Percentiles rank a stretch among this genome's conserved stretches.
Evolutionary conservation across 2,329 filamentous ascomycete species (phyloP).

Genomic region (Ceratocystis alfenasii): DNA sequence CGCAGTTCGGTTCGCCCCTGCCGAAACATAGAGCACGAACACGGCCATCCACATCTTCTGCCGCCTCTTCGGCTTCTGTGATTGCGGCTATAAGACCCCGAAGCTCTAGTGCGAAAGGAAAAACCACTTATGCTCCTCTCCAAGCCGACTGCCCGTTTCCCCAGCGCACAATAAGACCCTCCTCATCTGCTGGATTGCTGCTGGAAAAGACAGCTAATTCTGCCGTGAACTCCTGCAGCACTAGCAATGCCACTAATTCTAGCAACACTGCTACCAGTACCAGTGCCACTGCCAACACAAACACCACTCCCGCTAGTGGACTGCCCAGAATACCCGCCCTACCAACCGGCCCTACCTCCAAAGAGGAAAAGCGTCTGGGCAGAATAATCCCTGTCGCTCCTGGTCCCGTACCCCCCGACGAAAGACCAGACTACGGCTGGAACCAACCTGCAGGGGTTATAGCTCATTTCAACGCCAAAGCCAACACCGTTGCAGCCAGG

Average conservation of each 20-base stretch:
- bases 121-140: conserved; percentile 17
- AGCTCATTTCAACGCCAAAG: background rate
- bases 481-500: background rate
- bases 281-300: background rate
- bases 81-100: background rate
- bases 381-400: conserved; percentile 19
- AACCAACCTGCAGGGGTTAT: conserved; percentile 13
- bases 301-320: background rate
- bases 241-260: background rate
- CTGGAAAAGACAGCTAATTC: background rate
- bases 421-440: conserved; percentile 22
- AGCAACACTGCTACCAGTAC: background rate
- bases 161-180: conserved; percentile 7
- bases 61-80: background rate
- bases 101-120: conserved; percentile 6
- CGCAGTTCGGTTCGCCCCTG: conserved; percentile 1
- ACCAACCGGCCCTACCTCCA: conserved; percentile 8
- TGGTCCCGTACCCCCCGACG: conserved; percentile 14
- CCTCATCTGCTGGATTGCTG: conserved; percentile 11
- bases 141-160: conserved; percentile 7
- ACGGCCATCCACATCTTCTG: background rate
- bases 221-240: background rate
- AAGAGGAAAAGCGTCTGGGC: conserved; percentile 10
- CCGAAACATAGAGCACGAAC: background rate
- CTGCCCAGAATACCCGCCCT: background rate